phyloP scores from a whole-genome alignment of 2,329 filamentous ascomycete genomes.

The Beauveria australis region DNA sequence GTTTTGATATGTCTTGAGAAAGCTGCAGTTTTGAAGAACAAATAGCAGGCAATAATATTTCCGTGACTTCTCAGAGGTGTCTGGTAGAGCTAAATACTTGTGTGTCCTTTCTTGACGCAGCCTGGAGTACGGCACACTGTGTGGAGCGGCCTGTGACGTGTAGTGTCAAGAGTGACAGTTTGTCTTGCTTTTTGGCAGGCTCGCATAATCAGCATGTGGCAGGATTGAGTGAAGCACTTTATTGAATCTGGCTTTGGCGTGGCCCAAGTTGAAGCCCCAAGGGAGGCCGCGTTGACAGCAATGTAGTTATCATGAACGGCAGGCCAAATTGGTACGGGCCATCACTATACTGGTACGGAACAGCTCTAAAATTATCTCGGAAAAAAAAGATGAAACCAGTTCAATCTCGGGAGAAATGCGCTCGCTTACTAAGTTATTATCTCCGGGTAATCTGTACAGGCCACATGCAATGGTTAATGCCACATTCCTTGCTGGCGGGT shows the following conservation, averaged over 20 bases:
- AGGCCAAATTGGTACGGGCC: background rate
- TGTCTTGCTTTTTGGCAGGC: background rate
- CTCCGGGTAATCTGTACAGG: background rate
- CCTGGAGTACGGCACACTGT: background rate
- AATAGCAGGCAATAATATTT: too few relatives aligned
- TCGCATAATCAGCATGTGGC: background rate
- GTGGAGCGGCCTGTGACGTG: background rate
- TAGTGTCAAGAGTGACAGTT: background rate
- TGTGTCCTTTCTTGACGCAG: background rate
- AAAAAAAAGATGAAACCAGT: background rate
- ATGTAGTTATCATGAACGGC: too few relatives aligned
- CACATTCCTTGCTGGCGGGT: background rate
- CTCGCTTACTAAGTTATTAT: background rate
- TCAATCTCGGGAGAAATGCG: background rate
- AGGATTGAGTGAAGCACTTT: background rate
- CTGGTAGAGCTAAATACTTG: background rate
- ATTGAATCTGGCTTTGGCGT: too few relatives aligned
- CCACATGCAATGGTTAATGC: background rate
- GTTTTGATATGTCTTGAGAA: too few relatives aligned
- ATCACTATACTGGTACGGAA: background rate
- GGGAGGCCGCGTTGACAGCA: background rate
- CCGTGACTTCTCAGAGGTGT: background rate
- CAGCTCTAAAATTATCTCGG: background rate
- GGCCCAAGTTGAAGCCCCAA: background rate
- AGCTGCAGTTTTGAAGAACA: too few relatives aligned